A percentile compares a stretch with the other conserved stretches of the same genome.
Evolutionary conservation across 371 early-diverging fungal genomes (phyloP).

Genomic region (Smittium culicis): DNA sequence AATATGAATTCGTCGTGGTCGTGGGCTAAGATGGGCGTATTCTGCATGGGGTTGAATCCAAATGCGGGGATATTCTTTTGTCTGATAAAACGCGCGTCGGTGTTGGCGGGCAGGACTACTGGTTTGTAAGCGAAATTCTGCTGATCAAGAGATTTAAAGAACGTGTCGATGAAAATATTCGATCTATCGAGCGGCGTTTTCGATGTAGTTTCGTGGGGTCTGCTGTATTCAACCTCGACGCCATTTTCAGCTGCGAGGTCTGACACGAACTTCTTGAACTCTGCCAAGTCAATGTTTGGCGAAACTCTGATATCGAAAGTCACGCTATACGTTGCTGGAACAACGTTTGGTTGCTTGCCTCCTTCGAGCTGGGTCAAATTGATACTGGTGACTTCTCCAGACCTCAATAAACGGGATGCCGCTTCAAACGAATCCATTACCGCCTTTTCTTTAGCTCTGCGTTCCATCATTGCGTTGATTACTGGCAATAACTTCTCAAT

Average conservation of each 20-base stretch:
- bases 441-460: conserved; percentile 37
- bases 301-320: conserved; percentile 58
- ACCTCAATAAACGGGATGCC: conserved; percentile 4
- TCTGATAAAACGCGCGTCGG: conserved; percentile 58
- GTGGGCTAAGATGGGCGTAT: conserved; percentile 55
- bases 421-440: conserved; percentile 14
- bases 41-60: conserved; percentile 53
- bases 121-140: conserved; percentile 25
- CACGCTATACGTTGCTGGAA: conserved; percentile 43
- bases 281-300: conserved; percentile 39
- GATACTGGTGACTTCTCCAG: conserved; percentile 57
- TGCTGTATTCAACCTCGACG: conserved; percentile 40
- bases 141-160: neutral
- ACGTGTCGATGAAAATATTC: conserved; percentile 35
- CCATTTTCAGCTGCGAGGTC: conserved; percentile 36
- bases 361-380: conserved; percentile 55
- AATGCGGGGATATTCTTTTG: conserved; percentile 51
- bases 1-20: conserved; percentile 65
- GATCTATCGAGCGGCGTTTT: conserved; percentile 34
- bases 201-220: conserved; percentile 35
- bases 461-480: conserved; percentile 40
- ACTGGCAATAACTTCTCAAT: conserved; percentile 43
- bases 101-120: conserved; percentile 64
- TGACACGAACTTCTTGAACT: conserved; percentile 38
- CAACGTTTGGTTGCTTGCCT: conserved; percentile 45